A percentile compares a stretch with the other conserved stretches of the same genome.
These are phyloP conservation scores for Amanita fuliginea DNA, from an alignment of 768 basidiomycete species.

Conservation along the genomic window DNA sequence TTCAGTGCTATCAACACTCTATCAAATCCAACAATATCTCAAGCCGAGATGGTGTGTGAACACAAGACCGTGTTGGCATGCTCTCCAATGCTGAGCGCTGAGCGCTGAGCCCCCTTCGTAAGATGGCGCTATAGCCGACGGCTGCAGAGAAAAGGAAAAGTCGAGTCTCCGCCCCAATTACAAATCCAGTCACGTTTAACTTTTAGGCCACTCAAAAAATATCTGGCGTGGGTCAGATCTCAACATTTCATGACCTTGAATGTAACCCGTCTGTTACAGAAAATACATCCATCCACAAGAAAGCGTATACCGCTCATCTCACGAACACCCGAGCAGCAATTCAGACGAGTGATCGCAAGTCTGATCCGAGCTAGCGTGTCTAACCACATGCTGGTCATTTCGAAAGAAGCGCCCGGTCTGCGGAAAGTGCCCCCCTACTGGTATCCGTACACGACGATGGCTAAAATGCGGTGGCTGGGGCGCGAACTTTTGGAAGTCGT, in stretches of 20 bases:
- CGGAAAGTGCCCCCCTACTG: conserved; percentile 84
- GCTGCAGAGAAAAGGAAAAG: no score
- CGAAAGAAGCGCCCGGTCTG: conserved; percentile 32
- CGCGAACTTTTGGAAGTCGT: conserved; percentile 85
- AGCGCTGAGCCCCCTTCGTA: no score
- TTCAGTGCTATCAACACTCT: no score
- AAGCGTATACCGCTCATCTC: conserved; percentile 33
- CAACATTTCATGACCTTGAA: conserved; percentile 1
- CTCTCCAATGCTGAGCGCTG: no score
- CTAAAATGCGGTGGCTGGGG: conserved; percentile 84
- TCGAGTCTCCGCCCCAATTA: no score
- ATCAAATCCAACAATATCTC: no score
- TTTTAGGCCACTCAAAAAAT: not conserved
- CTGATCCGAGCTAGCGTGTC: conserved; percentile 43
- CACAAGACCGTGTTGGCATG: no score
- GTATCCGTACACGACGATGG: conserved; percentile 90
- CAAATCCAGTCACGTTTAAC: no score
- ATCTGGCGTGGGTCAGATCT: not conserved
- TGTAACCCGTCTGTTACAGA: conserved; percentile 3
- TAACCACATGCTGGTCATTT: conserved; percentile 19
- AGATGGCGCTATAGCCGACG: no score
- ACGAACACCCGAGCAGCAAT: conserved; percentile 41
- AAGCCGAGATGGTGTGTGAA: no score
- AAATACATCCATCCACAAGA: conserved; percentile 20
- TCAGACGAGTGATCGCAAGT: conserved; percentile 42